Base-by-base conservation (phyloP, 2,329 filamentous ascomycete genomes). In the Hirsutella rhossiliensis region DNA sequence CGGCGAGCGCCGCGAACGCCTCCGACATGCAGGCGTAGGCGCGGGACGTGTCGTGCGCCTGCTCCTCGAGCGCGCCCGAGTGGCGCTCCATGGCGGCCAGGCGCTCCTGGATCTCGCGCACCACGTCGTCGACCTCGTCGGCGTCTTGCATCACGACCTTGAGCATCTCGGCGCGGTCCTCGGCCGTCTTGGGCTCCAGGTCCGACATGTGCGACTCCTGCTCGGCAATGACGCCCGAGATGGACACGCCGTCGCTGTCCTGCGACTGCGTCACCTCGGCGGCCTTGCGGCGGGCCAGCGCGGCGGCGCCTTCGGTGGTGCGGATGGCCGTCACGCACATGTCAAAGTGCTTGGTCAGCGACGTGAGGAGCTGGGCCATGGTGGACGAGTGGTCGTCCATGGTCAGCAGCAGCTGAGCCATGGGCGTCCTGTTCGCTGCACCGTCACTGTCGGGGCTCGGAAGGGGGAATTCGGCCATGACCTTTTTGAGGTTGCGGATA, bases 261-360 rank as follows among this genome's bases (percentile, higher is more conserved):
- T 63, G 73, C 48, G 56, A 75, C 54, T 59, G 72, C 56, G 60
- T 75, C 28, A 74, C 74, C 51, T 85, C 82, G 38, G 81, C 82
- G 0, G 79, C 82, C 50, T 78, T 82, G 42, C 76, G 74, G 11
- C 80, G 76, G 6, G 82, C 83, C 39, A 81, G 69, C 5, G 79
- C 82, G 12, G 80, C 79, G 5, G 82, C 84, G 28, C 84, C 84
- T 65, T 95, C 88, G 3, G 89, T 96, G 42, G 90, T 87, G 47
- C 88, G 85, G 38, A 96, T 82, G 1, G 90, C 90, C 1, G 83
- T 90, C 13, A 94, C 86, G 61, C 90, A 96, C 50, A 94, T 78
- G 61, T 97, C 90, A 59, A 95, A 96, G 63, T 97, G 90, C 23
- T 76, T 78, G 8, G 87, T 88, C 4, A 97, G 69, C 1, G 84